Base-by-base conservation (phyloP, 257 asterid species). In the Ballota nigra region DNA sequence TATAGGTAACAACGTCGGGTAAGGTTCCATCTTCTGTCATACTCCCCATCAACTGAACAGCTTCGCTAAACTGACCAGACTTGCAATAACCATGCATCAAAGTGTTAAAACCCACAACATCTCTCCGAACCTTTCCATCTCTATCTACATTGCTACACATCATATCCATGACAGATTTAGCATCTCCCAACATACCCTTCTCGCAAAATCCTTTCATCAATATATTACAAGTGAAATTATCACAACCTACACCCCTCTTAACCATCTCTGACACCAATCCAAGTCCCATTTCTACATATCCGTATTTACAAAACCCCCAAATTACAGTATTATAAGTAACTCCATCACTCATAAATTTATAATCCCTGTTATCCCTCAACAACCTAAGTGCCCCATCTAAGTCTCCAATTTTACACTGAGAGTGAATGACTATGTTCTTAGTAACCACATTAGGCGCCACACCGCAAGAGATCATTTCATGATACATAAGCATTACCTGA, bases 251-350 rank as follows among this genome's bases (percentile, higher is more conserved):
- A 59, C 88, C 82, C 67, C 69, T 86, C 75, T 88, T 94, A 45
- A 89, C 82, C 97, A 89, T 89, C 68, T 88, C 92, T 61, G 96
- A 80, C 41, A 87, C 93, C 86, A 91, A 77, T 4, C 92, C 96
- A 61, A 91, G 81, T 6, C 95, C 97, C 70, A 70, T 49, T 59
- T 81, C 87, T 45, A 80, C 91, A 71, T 26, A 58, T 55, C 95
- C 93, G 36, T 69, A 75, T 75, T 77, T 82, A 75, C 96, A 94
- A 23, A 89, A 83, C 3, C 97, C 95, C 99, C 99, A 89, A 69
- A 94, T 89, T 13, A 91, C 83, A 73, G 96, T 94, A 81, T 94
- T 94, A 74, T 91, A 91, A 80, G 88, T 85, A 70, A 88, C 87
- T 23, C 7, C 75, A 77, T 91, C 88, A 69, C 89, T 86, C 80